Base-by-base conservation (phyloP, 805 yeast genomes). In the Wickerhamomyces ciferrii region DNA sequence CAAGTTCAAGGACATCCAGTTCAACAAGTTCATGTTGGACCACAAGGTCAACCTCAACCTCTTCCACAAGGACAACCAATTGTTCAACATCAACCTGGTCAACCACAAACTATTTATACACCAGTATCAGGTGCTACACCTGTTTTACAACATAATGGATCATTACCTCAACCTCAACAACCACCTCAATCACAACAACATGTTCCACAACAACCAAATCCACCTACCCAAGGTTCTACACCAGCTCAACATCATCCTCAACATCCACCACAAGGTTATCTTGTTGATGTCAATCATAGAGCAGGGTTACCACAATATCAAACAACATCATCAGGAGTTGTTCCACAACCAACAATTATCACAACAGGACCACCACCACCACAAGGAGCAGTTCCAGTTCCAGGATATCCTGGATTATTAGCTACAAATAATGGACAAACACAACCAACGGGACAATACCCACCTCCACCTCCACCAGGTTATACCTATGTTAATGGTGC, bases 391-490 rank as follows among this genome's bases (percentile, higher is more conserved):
- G 15, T n/a, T 21, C 43, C 47, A 23, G 15, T 43, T 8, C 46
- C 41, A 13, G 42, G 32, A 18, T 43, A 29, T 14, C 46, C 48
- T 18, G 38, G 38, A 3, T 6, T 35, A 6, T 5, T 35, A 13
- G 24, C 38, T 19, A 15, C 38, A 10, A 35, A 18, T 19, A 46
- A 43, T 39, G 41, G 31, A 10, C 31, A 27, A 27, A 14, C 31
- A 7, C 31, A 27, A 27, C 31, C 7, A 8, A 27, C 7, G 4
- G 31, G 31, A 10, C 31, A 27, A 13, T 55, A 31, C 50, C 54
- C 41, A 42, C 62, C 55, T 18, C 56, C 54, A 6, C 59, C 60
- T 11, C 63, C 61, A 10, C 72, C 70, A 17, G 70, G 69, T 1
- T 69, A 66, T 47, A 59, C 67, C 9, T 70, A 69, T 50, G 32